Percentiles rank a stretch among this genome's conserved stretches.
phyloP scores from a whole-genome alignment of 1,139 yeast species.

The Taphrina betulina region DNA sequence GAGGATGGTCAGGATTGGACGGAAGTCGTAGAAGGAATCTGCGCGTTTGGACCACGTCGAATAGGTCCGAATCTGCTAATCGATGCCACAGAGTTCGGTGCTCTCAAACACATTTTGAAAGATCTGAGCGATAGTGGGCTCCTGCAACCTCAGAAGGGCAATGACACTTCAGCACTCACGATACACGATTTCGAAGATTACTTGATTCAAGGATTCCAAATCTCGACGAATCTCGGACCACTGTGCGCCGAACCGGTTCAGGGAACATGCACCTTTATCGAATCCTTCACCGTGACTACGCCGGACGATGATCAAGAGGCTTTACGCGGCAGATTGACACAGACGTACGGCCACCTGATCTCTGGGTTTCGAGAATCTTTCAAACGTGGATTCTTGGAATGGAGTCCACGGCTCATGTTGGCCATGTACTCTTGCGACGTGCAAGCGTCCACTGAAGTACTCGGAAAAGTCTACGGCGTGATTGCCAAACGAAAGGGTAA shows the following conservation, averaged over 20 bases:
- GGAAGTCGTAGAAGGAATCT: conserved; percentile 48
- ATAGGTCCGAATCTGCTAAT: conserved; percentile 73
- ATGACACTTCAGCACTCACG: conserved; percentile 3
- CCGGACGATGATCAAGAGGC: conserved; percentile 38
- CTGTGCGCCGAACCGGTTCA: conserved; percentile 83
- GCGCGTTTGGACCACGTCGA: conserved; percentile 75
- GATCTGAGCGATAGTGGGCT: conserved; percentile 15
- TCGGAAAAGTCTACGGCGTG: conserved; percentile 93
- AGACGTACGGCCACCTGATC: conserved; percentile 63
- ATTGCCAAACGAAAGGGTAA: conserved; percentile 85
- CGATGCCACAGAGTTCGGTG: conserved; percentile 51
- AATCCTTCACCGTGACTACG: conserved; percentile 42
- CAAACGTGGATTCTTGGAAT: conserved; percentile 64
- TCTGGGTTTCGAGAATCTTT: conserved; percentile 72
- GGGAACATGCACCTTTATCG: conserved; percentile 64
- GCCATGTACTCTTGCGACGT: conserved; percentile 95
- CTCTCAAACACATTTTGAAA: conserved; percentile 44
- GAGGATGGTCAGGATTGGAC: conserved; percentile 38
- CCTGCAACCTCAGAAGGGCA: conserved; percentile 39
- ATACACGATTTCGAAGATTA: conserved; percentile 55
- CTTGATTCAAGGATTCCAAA: conserved; percentile 77
- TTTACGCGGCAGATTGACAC: conserved; percentile 38
- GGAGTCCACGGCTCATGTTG: conserved; percentile 85
- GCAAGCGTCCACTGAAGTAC: conserved; percentile 89
- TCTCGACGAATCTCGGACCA: conserved; percentile 83